phyloP scores from a whole-genome alignment of 331 rosid genomes.

The Rhamnella rubrinervis region DNA sequence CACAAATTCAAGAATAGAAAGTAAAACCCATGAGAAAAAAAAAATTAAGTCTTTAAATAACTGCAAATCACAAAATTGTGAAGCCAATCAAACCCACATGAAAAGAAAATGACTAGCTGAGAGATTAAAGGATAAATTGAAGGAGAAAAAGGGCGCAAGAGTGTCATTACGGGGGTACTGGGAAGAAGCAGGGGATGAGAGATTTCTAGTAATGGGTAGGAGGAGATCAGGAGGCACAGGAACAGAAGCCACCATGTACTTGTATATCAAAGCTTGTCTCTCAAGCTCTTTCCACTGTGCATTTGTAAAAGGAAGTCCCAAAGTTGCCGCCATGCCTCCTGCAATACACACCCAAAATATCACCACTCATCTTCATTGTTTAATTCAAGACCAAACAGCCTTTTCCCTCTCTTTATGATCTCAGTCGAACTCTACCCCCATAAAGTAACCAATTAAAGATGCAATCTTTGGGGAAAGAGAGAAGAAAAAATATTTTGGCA shows the following conservation, averaged over 20 bases:
- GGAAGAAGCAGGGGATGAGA: constrained; percentile 20
- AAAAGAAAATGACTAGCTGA: neutral
- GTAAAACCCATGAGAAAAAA: neutral
- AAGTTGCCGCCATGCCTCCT: constrained; percentile 55
- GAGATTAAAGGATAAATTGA: neutral
- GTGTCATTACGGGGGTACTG: constrained; percentile 13
- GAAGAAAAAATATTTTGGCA: neutral
- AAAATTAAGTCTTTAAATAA: neutral
- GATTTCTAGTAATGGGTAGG: constrained; percentile 9
- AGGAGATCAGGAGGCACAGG: constrained; percentile 74
- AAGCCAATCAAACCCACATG: neutral
- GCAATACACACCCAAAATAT: constrained; percentile 3
- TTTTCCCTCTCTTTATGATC: neutral
- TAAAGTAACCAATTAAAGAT: constrained; percentile 14
- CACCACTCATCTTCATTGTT: constrained; percentile 12
- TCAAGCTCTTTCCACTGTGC: constrained; percentile 83
- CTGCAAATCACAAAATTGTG: neutral
- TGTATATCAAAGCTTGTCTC: constrained; percentile 87
- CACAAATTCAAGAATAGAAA: neutral
- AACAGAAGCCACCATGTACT: constrained; percentile 73
- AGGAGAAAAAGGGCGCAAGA: neutral
- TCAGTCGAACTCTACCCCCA: neutral
- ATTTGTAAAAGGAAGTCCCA: constrained; percentile 70
- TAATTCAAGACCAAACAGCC: constrained; percentile 15
- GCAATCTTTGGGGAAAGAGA: constrained; percentile 7